Conservation (phyloP, 768 basidiomycete species). For the Mycena maculata region DNA sequence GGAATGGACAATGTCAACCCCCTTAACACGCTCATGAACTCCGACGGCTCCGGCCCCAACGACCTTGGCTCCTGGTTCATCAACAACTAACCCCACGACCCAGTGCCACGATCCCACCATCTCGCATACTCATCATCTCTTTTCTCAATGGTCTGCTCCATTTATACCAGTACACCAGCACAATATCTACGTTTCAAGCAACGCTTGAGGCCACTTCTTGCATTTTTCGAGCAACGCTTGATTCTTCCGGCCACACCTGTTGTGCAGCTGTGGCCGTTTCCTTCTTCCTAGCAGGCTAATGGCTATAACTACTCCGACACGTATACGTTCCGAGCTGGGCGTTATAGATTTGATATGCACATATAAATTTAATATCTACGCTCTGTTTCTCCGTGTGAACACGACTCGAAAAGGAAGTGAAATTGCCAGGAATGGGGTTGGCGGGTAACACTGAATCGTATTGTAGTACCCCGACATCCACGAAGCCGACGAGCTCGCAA, state of each 20-base stretch:
- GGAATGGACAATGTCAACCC: conserved; percentile 68
- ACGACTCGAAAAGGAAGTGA: conserved; percentile 6
- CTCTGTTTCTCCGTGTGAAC: neutral
- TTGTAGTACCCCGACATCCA: neutral
- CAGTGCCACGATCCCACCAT: no score
- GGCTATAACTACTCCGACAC: conserved; percentile 29
- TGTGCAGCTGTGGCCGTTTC: conserved; percentile 33
- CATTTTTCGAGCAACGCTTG: conserved; percentile 25
- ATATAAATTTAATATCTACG: conserved; percentile 1
- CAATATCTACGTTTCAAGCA: conserved; percentile 17
- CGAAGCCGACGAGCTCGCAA: conserved; percentile 27
- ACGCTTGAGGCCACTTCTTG: conserved; percentile 11
- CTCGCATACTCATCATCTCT: conserved; percentile 5
- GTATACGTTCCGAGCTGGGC: conserved; percentile 25
- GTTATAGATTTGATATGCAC: neutral
- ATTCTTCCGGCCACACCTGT: conserved; percentile 31
- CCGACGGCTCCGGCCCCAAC: conserved; percentile 58
- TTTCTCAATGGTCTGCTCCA: conserved; percentile 17
- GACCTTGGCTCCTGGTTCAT: conserved; percentile 47
- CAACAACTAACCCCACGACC: conserved; percentile 29
- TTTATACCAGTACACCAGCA: conserved; percentile 26
- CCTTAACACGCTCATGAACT: conserved; percentile 62
- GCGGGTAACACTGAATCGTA: neutral
- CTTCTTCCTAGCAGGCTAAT: conserved; percentile 27
- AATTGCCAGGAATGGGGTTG: neutral